Conservation (phyloP, 2,329 filamentous ascomycete genomes). For the Myriangium duriaei region DNA sequence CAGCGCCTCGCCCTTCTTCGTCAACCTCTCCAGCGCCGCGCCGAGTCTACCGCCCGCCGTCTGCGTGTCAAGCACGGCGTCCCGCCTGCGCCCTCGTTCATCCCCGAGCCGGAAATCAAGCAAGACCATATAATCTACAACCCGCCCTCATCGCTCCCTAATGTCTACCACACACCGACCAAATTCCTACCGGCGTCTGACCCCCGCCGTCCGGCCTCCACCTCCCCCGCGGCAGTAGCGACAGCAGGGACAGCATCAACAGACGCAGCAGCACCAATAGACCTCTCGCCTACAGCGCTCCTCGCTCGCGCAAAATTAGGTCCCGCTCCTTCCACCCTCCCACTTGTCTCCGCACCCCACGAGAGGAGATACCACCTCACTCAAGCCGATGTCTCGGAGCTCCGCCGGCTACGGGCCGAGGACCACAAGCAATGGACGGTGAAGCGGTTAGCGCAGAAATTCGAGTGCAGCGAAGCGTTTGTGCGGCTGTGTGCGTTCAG, state of each 20-base stretch:
- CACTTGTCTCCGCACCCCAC: constrained; percentile 37
- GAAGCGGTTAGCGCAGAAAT: constrained; percentile 47
- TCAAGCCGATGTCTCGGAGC: constrained; percentile 45
- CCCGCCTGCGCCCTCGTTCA: constrained; percentile 33
- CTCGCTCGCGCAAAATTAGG: constrained; percentile 14
- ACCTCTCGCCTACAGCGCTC: constrained; percentile 8
- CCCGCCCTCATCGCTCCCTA: constrained; percentile 51
- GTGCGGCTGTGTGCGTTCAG: constrained; percentile 47
- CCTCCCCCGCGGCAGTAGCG: constrained; percentile 17
- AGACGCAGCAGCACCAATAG: background rate
- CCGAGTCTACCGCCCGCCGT: constrained; percentile 33
- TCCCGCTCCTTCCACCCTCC: constrained; percentile 19
- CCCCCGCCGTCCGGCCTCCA: constrained; percentile 31
- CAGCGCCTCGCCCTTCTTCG: background rate
- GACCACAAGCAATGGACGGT: constrained; percentile 50
- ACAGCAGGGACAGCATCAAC: constrained; percentile 7
- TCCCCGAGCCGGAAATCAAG: constrained; percentile 18
- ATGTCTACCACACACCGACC: constrained; percentile 50
- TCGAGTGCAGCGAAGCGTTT: constrained; percentile 50
- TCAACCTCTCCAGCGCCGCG: constrained; percentile 22
- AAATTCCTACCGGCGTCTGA: constrained; percentile 52
- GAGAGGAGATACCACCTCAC: constrained; percentile 51
- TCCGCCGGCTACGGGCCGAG: constrained; percentile 39
- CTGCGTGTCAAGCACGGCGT: constrained; percentile 35
- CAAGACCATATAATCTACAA: constrained; percentile 52